These are phyloP conservation scores for Wickerhamomyces silvicola DNA, from an alignment of 805 yeast genomes.

Conservation along the genomic window DNA sequence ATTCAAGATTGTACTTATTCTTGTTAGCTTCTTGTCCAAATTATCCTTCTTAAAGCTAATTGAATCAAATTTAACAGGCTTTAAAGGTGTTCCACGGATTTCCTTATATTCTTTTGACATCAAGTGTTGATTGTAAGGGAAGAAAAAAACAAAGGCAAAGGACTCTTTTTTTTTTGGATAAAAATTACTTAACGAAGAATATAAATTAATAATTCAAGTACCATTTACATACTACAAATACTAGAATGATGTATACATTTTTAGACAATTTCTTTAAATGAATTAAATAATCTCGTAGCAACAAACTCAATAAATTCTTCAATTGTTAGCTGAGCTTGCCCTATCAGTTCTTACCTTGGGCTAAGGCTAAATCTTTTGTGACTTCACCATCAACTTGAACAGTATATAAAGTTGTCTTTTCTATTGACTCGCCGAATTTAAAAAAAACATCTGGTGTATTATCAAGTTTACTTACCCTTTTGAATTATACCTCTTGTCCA, in stretches of 20 bases:
- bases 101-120: too few relatives aligned
- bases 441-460: slow-evolving; percentile 80
- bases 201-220: too few relatives aligned
- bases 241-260: too few relatives aligned
- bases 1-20: slow-evolving; percentile 13
- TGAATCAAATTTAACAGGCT: slow-evolving; percentile 10
- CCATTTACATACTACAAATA: too few relatives aligned
- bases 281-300: slow-evolving; percentile 48
- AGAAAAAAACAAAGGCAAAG: too few relatives aligned
- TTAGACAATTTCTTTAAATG: slow-evolving; percentile 12
- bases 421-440: slow-evolving; percentile 70
- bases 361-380: slow-evolving; percentile 95
- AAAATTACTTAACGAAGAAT: too few relatives aligned
- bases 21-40: slow-evolving; percentile 11
- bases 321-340: slow-evolving; percentile 76
- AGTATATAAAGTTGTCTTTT: slow-evolving; percentile 79
- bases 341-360: slow-evolving; percentile 84
- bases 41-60: slow-evolving; percentile 10
- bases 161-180: too few relatives aligned
- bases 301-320: slow-evolving; percentile 87
- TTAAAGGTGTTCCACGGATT: slow-evolving; percentile 15
- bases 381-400: slow-evolving; percentile 79
- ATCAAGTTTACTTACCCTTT: slow-evolving; percentile 88
- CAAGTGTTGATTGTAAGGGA: too few relatives aligned
- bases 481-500: slow-evolving; percentile 93